A percentile compares a stretch with the other conserved stretches of the same genome.
Evolutionary conservation across 495 filamentous ascomycete genomes (phyloP).

Genomic region (Daldinia loculata): DNA sequence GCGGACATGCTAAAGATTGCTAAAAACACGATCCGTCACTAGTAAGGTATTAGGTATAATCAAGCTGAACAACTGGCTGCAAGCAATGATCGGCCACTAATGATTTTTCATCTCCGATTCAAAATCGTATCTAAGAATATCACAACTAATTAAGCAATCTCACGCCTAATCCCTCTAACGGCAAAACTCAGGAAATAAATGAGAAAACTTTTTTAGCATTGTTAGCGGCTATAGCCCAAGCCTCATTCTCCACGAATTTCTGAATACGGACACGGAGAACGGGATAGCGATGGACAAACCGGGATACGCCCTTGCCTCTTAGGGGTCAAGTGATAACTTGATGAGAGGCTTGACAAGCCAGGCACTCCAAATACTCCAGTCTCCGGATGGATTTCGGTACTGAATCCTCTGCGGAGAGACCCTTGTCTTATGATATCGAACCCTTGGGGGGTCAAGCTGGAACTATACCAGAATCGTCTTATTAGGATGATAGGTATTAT

Average conservation of each 20-base stretch:
- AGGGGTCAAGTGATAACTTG: conserved; percentile 38
- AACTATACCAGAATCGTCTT: conserved; percentile 22
- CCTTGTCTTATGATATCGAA: conserved; percentile 33
- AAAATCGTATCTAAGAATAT: conserved; percentile 29
- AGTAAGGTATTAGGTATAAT: conserved; percentile 13
- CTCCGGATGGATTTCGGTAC: conserved; percentile 8
- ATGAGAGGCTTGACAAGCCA: conserved; percentile 14
- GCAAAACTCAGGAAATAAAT: conserved; percentile 8
- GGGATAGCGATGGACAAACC: conserved; percentile 19
- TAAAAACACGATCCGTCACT: background rate
- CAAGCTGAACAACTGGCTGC: conserved; percentile 19
- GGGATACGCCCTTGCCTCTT: conserved; percentile 26
- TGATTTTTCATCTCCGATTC: conserved; percentile 27
- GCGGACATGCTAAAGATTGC: background rate
- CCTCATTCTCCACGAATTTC: conserved; percentile 34
- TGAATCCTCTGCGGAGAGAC: conserved; percentile 34
- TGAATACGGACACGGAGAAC: conserved; percentile 38
- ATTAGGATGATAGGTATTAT: background rate
- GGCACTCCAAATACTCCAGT: conserved; percentile 5
- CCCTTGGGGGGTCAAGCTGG: conserved; percentile 16
- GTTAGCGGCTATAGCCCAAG: conserved; percentile 33
- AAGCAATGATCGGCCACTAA: conserved; percentile 26
- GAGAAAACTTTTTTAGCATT: conserved; percentile 6
- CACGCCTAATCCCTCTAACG: conserved; percentile 4
- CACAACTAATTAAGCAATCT: conserved; percentile 28